Evolutionary conservation across 140 eudicot species (phyloP).

Genomic region (Senecio squalidus): DNA sequence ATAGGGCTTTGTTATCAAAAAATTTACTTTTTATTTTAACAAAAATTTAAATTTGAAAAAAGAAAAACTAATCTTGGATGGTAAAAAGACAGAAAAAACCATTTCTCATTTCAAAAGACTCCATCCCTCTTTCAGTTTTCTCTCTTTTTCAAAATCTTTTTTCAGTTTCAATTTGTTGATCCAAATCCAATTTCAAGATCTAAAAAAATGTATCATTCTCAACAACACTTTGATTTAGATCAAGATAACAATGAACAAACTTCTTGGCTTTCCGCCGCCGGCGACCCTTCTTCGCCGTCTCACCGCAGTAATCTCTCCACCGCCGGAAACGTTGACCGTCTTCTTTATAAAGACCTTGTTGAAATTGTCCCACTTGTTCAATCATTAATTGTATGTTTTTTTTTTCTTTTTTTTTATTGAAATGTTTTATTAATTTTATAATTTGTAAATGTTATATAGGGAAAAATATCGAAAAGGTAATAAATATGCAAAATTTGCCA

Average conservation of each 20-base stretch:
- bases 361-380: constrained; percentile 94
- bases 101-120: constrained; percentile 14
- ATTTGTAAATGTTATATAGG: too few relatives aligned
- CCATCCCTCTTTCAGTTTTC: constrained; percentile 8
- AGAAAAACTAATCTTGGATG: not conserved
- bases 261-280: constrained; percentile 80
- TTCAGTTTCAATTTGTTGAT: constrained; percentile 20
- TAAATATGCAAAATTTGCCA: too few relatives aligned
- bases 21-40: too few relatives aligned
- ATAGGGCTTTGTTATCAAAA: too few relatives aligned
- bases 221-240: constrained; percentile 58
- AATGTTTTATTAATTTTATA: too few relatives aligned
- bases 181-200: constrained; percentile 2
- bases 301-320: constrained; percentile 43
- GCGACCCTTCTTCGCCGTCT: constrained; percentile 30
- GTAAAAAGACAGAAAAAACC: not conserved
- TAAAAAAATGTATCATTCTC: constrained; percentile 51
- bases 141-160: constrained; percentile 14
- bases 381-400: constrained; percentile 60
- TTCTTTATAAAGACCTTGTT: constrained; percentile 67
- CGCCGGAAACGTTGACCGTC: constrained; percentile 58
- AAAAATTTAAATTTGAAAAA: too few relatives aligned
- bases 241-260: constrained; percentile 51
- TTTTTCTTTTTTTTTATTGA: too few relatives aligned
- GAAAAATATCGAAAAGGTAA: not conserved